Conservation (phyloP, 2,329 filamentous ascomycete species). For the Fusarium nelsonii region DNA sequence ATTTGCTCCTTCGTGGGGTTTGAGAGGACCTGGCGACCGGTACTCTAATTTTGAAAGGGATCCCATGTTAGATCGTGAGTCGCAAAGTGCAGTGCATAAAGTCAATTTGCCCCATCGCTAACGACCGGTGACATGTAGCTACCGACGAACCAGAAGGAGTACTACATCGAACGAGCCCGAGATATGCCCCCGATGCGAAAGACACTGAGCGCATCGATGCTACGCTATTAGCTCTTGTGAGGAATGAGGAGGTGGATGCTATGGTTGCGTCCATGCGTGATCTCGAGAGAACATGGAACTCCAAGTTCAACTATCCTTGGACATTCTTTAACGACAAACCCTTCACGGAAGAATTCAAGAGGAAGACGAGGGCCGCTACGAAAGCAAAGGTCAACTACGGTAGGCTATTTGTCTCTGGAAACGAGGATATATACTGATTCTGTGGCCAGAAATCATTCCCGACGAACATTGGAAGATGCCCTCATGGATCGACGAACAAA, state of each 20-base stretch:
- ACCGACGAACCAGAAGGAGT: constrained; percentile 85
- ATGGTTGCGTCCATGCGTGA: constrained; percentile 92
- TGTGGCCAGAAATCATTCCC: constrained; percentile 80
- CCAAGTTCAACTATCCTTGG: constrained; percentile 99
- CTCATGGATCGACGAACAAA: constrained; percentile 88
- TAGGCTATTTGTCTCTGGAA: constrained; percentile 55
- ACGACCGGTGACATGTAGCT: constrained; percentile 62
- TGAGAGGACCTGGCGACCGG: constrained; percentile 57
- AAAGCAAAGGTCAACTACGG: constrained; percentile 90
- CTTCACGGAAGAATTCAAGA: constrained; percentile 94
- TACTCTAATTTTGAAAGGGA: constrained; percentile 77
- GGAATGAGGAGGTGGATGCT: constrained; percentile 87
- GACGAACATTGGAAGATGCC: constrained; percentile 94
- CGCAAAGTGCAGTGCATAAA: neutral
- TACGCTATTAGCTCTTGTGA: constrained; percentile 89
- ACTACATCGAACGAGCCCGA: constrained; percentile 78
- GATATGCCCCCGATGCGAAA: constrained; percentile 81
- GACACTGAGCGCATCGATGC: constrained; percentile 90
- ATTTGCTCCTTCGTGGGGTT: constrained; percentile 68
- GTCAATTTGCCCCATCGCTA: constrained; percentile 18
- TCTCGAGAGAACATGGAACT: constrained; percentile 94
- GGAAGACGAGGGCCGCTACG: constrained; percentile 80
- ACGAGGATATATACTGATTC: constrained; percentile 4
- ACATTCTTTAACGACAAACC: constrained; percentile 98
- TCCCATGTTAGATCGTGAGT: constrained; percentile 87